Evolutionary conservation across 345 rosid genomes (phyloP), one percentile per base, ranked within the genome.

Genomic region (Cardamine occulta): DNA sequence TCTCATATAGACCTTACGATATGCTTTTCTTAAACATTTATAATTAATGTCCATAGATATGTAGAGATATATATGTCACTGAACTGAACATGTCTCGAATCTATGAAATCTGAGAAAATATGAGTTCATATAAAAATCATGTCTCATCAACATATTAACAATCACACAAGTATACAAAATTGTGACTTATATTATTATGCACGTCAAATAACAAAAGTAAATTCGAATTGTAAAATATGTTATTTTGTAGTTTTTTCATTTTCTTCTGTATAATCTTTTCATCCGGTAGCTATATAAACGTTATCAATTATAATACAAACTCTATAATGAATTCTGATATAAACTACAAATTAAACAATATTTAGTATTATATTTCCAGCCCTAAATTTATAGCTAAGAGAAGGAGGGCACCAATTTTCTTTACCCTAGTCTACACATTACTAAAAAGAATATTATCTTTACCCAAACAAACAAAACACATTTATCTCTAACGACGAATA

Each of bases 361-460:
- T 13, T 40, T 13, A 40, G 4, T n/a, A 4, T 10, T 53, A 29
- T 14, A 42, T 28, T 58, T 67, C 18, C 14, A 13, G 9, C 39
- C 29, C 65, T 32, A 23, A 17, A 21, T 61, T 54, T 42, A 28
- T 15, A 55, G 8, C 48, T 34, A 44, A 64, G 21, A 54, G 47
- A 73, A 63, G 19, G 39, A 54, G 14, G 37, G 48, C 48, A 65
- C 65, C 49, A 17, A 55, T 74, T 17, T 34, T 32, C 10, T 74
- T 45, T 15, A 66, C 66, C 39, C 45, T 44, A 44, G 17, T 15
- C 49, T 44, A 44, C 17, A 7, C n/a, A 14, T 44, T 44, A 44
- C 14, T 44, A 44, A 44, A 44, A 4, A 6, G 7, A 0, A 14
- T 44, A 65, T 74, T 13, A 47, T 45, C 7, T 65, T 34, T 21